Conservation (phyloP, 805 yeast species). For the Candida adriatica region DNA sequence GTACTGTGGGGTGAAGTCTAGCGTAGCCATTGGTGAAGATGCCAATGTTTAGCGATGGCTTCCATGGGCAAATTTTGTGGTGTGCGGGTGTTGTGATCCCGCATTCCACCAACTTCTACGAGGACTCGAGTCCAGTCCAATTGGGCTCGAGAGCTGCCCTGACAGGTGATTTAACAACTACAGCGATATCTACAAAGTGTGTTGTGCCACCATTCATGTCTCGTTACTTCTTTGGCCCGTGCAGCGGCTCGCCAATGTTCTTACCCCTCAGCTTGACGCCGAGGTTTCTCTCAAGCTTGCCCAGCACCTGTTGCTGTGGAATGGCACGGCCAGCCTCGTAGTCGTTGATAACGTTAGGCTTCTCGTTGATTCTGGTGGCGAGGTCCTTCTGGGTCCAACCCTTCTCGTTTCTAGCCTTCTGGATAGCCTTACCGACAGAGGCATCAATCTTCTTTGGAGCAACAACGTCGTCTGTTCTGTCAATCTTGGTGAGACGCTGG, state of each 20-base stretch:
- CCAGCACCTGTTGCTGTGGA: constrained; percentile 92
- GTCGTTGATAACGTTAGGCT: constrained; percentile 91
- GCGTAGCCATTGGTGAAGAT: constrained; percentile 29
- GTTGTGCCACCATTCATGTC: no score
- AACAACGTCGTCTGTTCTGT: constrained; percentile 88
- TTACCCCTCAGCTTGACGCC: constrained; percentile 96
- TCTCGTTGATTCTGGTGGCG: constrained; percentile 93
- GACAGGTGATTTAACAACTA: no score
- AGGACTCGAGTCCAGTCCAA: no score
- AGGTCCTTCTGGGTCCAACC: constrained; percentile 90
- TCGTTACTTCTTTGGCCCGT: constrained; percentile 35
- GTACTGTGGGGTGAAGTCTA: constrained; percentile 35
- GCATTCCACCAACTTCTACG: no score
- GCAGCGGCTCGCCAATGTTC: constrained; percentile 84
- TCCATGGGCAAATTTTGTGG: constrained; percentile 1
- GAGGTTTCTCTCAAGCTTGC: constrained; percentile 86
- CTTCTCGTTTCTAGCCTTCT: constrained; percentile 81
- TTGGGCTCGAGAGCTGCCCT: no score
- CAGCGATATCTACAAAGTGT: no score
- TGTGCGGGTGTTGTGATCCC: constrained; percentile 3
- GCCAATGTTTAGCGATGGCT: neutral
- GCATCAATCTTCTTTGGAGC: constrained; percentile 84
- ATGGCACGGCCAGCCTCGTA: constrained; percentile 95
- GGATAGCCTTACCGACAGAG: constrained; percentile 81
- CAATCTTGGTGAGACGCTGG: constrained; percentile 88